A percentile compares a stretch with the other conserved stretches of the same genome.
These are phyloP conservation scores for Yamadazyma ubonensis DNA, from an alignment of 805 yeast species.

Conservation along the genomic window DNA sequence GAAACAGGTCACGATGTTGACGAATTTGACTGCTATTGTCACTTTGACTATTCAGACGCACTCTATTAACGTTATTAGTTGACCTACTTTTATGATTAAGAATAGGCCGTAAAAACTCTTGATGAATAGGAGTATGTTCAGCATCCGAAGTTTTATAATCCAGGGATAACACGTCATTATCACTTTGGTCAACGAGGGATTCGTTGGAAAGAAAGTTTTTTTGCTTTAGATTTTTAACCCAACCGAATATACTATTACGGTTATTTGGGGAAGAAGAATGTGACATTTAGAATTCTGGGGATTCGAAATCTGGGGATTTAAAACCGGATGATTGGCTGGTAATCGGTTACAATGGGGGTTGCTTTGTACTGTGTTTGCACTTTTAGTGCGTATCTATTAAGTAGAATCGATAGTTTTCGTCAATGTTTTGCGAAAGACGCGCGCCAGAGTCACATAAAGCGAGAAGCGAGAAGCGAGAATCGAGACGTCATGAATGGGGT, in stretches of 20 bases:
- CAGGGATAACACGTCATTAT: constrained; percentile 11
- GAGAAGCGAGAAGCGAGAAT: not conserved
- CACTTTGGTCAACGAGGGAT: constrained; percentile 34
- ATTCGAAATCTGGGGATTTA: too few relatives aligned
- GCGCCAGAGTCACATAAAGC: constrained; percentile 3
- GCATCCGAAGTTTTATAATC: constrained; percentile 11
- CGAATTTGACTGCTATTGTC: constrained; percentile 22
- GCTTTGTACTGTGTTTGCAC: not conserved
- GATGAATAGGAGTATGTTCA: constrained; percentile 10
- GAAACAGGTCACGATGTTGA: constrained; percentile 51
- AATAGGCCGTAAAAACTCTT: constrained; percentile 43
- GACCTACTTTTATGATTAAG: constrained; percentile 52
- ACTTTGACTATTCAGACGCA: constrained; percentile 33
- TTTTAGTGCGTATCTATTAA: not conserved
- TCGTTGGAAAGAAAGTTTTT: constrained; percentile 37
- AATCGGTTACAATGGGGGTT: too few relatives aligned
- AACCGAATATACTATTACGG: constrained; percentile 41
- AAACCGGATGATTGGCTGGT: too few relatives aligned
- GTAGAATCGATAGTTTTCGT: constrained; percentile 5
- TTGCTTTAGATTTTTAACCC: constrained; percentile 45
- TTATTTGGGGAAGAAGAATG: constrained; percentile 40
- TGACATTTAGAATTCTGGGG: too few relatives aligned
- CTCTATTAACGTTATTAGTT: constrained; percentile 43
- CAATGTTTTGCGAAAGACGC: constrained; percentile 8
- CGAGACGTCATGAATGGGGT: not conserved